Evolutionary conservation across 306 rosid genomes (phyloP).

Genomic region (Arachis hypogaea): DNA sequence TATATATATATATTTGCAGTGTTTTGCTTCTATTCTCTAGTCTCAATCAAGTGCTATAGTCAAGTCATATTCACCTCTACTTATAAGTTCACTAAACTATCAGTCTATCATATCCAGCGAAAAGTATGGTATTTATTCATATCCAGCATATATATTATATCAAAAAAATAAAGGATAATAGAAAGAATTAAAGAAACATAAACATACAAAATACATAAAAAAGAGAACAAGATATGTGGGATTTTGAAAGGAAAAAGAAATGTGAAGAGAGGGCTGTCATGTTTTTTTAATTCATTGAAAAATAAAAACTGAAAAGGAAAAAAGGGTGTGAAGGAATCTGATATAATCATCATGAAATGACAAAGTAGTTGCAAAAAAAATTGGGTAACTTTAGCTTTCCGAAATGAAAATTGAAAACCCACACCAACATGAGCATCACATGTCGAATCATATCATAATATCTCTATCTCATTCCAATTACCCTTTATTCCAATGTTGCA

Average conservation of each 20-base stretch:
- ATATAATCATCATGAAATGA: background rate
- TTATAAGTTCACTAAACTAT: too few relatives aligned
- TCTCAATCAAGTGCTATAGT: too few relatives aligned
- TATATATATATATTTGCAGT: too few relatives aligned
- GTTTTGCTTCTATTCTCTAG: too few relatives aligned
- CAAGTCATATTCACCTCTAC: too few relatives aligned
- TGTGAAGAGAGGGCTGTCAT: background rate
- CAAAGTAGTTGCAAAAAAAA: background rate
- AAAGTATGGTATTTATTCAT: too few relatives aligned
- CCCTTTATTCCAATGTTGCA: background rate
- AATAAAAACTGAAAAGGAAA: slow-evolving; percentile 3
- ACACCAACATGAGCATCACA: slow-evolving; percentile 8
- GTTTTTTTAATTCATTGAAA: background rate
- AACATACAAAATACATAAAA: background rate
- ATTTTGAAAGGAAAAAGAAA: slow-evolving; percentile 1
- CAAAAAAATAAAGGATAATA: background rate
- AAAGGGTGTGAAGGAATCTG: slow-evolving; percentile 1
- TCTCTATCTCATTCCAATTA: background rate
- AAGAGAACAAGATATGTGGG: background rate
- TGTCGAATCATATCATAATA: slow-evolving; percentile 19
- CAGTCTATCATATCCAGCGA: too few relatives aligned
- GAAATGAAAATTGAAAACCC: slow-evolving; percentile 2
- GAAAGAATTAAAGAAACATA: background rate
- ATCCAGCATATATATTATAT: background rate
- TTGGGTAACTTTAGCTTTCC: slow-evolving; percentile 1